These are phyloP conservation scores for Ricinus communis DNA, from an alignment of 345 rosid species.

Conservation along the genomic window DNA sequence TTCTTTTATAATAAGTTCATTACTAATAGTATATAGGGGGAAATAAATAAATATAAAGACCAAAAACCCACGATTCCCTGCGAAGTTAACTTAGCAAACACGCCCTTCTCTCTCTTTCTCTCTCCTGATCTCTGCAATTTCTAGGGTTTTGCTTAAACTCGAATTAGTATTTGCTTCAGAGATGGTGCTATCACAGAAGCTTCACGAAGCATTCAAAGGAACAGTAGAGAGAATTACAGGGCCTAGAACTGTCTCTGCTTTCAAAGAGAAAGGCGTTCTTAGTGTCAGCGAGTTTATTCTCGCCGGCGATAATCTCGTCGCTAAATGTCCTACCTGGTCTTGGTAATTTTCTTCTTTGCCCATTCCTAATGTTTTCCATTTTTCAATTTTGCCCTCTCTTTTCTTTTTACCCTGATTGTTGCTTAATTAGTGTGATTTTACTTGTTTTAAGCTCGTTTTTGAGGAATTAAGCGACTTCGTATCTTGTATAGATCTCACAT, in stretches of 20 bases:
- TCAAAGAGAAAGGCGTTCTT: constrained; percentile 96
- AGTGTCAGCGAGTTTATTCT: constrained; percentile 85
- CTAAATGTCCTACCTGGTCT: constrained; percentile 99
- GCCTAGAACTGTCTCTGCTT: constrained; percentile 91
- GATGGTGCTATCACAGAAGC: constrained; percentile 73
- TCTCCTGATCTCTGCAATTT: background rate
- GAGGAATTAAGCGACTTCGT: too few relatives aligned
- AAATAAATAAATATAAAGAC: background rate
- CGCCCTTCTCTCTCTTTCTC: background rate
- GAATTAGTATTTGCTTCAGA: background rate
- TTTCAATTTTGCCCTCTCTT: background rate
- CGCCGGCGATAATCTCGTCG: constrained; percentile 96
- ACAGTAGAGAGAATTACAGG: constrained; percentile 91
- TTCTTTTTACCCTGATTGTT: background rate
- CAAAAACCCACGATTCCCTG: background rate
- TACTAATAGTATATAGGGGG: too few relatives aligned
- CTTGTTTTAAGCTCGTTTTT: background rate
- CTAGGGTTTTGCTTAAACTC: constrained; percentile 14
- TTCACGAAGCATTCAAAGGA: constrained; percentile 90
- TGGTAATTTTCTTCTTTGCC: constrained; percentile 46
- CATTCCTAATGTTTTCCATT: background rate
- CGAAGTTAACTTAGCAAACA: background rate
- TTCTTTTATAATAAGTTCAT: too few relatives aligned
- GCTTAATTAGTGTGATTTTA: background rate
- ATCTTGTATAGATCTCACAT: background rate